Evolutionary conservation across 352 stramenopile species (phyloP), one percentile per base, ranked within the genome.

Genomic region (Sclerospora graminicola): DNA sequence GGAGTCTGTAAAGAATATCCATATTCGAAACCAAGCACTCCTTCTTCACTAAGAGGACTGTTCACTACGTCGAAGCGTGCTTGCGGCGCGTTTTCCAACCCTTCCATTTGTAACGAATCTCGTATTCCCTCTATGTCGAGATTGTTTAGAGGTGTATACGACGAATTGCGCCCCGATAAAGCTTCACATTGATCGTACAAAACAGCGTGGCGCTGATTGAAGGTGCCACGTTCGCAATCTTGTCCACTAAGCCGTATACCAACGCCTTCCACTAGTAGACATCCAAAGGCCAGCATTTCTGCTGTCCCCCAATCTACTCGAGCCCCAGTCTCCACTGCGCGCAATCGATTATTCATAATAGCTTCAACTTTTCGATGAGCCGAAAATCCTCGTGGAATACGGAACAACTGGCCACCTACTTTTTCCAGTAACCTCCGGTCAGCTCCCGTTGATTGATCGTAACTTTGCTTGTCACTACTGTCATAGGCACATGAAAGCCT

Each of bases 121-220:
- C 63, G 60, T 21, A 86, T 68, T 2, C 59, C 60, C 1, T 66
- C 54, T 5, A 79, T 51, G 19, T 62, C 37, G 1, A 89, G 67
- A 39, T 80, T 61, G 13, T 98, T 98, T 8, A 99, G 57, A n/a
- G 95, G 95, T 10, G 84, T 96, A 65, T 97, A 97, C 35, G 90
- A 88, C 44, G 87, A 74, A 44, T 97, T 86, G 11, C 75, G 60
- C 0, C 72, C 71, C 1, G 65, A 76, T 0, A 89, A 47, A 20
- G 77, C 73, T 55, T 88, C 74, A 28, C 80, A 81, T 57, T 96
- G 86, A 49, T 93, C 78, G 39, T 91, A 89, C 2, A 96, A 42
- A 33, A 95, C 84, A 0, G 82, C 85, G 42, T 96, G 85, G 30
- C 85, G 77, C 50, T 93, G 81, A 42, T 87, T 90, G 43, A 96